Evolutionary conservation across 495 filamentous ascomycete genomes (phyloP).

Genomic region (Astrocystis sublimbata): DNA sequence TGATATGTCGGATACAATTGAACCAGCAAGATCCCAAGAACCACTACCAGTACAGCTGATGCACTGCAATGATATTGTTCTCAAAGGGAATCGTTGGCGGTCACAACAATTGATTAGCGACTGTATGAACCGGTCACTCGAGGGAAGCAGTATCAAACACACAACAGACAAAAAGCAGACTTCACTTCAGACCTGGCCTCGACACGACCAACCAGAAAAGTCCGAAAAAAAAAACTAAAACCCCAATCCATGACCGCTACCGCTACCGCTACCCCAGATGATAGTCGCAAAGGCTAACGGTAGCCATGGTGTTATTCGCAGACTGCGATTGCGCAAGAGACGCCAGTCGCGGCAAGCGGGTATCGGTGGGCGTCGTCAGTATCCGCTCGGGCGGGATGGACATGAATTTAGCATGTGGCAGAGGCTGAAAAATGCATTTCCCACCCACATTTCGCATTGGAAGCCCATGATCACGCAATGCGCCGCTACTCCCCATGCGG

Average conservation of each 20-base stretch:
- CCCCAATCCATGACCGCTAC: neutral
- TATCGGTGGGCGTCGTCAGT: slow-evolving; percentile 11
- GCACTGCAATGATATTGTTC: neutral
- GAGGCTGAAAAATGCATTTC: slow-evolving; percentile 5
- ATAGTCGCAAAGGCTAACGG: neutral
- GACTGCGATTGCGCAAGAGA: slow-evolving; percentile 20
- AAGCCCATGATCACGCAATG: slow-evolving; percentile 22
- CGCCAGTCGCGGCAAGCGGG: slow-evolving; percentile 17
- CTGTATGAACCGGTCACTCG: neutral
- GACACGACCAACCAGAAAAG: neutral
- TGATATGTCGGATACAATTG: neutral
- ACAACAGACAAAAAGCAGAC: neutral
- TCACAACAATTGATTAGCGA: neutral
- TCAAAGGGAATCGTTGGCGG: neutral
- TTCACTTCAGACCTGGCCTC: too few species aligned
- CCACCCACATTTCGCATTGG: slow-evolving; percentile 12
- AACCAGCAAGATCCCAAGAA: neutral
- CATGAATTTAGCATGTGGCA: slow-evolving; percentile 13
- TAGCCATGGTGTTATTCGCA: slow-evolving; percentile 18
- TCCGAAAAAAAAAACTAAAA: slow-evolving; percentile 6
- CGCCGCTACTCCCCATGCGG: neutral
- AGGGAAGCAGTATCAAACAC: neutral
- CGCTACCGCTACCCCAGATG: slow-evolving; percentile 4
- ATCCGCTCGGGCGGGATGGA: slow-evolving; percentile 19
- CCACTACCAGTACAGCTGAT: neutral